A percentile compares a stretch with the other conserved stretches of the same genome.
phyloP scores from a whole-genome alignment of 352 stramenopile genomes.

The Phytophthora ohioensis region DNA sequence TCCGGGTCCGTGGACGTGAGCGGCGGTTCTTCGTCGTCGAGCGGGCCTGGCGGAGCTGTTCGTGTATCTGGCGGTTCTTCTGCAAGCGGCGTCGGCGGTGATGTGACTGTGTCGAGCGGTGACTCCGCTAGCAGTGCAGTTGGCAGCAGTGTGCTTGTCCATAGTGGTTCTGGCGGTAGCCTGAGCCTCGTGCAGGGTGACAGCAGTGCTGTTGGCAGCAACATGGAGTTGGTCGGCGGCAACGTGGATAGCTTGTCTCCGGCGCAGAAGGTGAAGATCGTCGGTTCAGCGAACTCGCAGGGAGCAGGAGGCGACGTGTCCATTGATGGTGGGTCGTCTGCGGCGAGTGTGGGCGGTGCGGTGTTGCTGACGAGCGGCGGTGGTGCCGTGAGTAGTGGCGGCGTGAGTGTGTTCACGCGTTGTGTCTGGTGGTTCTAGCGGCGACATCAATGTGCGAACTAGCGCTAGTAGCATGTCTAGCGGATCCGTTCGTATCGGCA shows the following conservation, averaged over 20 bases:
- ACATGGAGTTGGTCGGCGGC: slow-evolving; percentile 35
- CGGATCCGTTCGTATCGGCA: slow-evolving; percentile 27
- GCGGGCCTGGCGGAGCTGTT: slow-evolving; percentile 23
- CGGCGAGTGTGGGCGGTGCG: slow-evolving; percentile 21
- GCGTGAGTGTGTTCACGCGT: slow-evolving; percentile 27
- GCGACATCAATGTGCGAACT: slow-evolving; percentile 23
- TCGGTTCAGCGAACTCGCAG: slow-evolving; percentile 32
- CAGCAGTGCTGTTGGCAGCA: slow-evolving; percentile 24
- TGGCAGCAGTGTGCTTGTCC: slow-evolving; percentile 28
- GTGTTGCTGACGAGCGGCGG: slow-evolving; percentile 27
- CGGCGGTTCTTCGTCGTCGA: slow-evolving; percentile 25
- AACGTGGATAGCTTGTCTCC: slow-evolving; percentile 19
- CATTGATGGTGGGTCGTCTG: slow-evolving; percentile 33
- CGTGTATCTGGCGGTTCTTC: slow-evolving; percentile 31
- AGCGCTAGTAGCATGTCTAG: slow-evolving; percentile 29
- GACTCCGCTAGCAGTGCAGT: slow-evolving; percentile 8
- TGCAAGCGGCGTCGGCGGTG: slow-evolving; percentile 26
- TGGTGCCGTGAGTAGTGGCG: slow-evolving; percentile 27
- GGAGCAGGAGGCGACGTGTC: slow-evolving; percentile 36
- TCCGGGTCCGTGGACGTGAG: slow-evolving; percentile 21
- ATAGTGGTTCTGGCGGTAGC: slow-evolving; percentile 30
- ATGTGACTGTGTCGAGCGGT: slow-evolving; percentile 36
- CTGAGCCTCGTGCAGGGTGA: slow-evolving; percentile 34
- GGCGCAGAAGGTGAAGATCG: slow-evolving; percentile 30
- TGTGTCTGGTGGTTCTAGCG: slow-evolving; percentile 21